Evolutionary conservation across 257 asterid species (phyloP), one percentile per base, ranked within the genome.

Genomic region (Ajuga chamaepitys): DNA sequence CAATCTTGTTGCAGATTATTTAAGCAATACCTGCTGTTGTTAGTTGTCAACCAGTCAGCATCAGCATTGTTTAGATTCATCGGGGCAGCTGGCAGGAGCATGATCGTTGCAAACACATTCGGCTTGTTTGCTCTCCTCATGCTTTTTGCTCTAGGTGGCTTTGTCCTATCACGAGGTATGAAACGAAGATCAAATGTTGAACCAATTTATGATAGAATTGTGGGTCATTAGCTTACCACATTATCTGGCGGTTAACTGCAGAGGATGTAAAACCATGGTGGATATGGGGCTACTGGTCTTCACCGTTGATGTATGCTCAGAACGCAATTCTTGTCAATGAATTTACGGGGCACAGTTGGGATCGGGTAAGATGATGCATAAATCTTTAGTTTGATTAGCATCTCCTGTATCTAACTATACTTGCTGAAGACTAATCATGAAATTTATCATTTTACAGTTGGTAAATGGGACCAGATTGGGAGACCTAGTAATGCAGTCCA

Each of bases 251-350:
- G 64, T 13, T 59, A 25, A 62, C n/a, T 71, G 62, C 78, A 87
- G 95, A 70, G 22, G 75, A 82, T 67, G 86, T 87, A 13, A 82
- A 80, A 77, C 46, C 64, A 2, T 87, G 95, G 95, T 87, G 95
- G 92, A 10, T 87, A 13, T 87, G 95, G 95, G 91, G 88, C n/a
- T 87, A 82, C 81, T 87, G 82, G 81, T 18, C 81, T 46, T 87
- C 95, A 10, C 95, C 95, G 0, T 22, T 87, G 81, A 84, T 84
- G 95, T 87, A 87, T 51, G 80, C 84, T 5, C 87, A 82, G 73
- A 87, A 84, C 47, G 86, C 88, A 54, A 82, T 87, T 51, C 75
- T 85, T 21, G 89, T 66, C 7, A 87, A 87, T 45, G 92, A 87
- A 75, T 87, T 84, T 76, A 66, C 71, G 0, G 87, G 82, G 22